phyloP scores from a whole-genome alignment of 2,329 filamentous ascomycete genomes.

The Microcyclospora pomicola region DNA sequence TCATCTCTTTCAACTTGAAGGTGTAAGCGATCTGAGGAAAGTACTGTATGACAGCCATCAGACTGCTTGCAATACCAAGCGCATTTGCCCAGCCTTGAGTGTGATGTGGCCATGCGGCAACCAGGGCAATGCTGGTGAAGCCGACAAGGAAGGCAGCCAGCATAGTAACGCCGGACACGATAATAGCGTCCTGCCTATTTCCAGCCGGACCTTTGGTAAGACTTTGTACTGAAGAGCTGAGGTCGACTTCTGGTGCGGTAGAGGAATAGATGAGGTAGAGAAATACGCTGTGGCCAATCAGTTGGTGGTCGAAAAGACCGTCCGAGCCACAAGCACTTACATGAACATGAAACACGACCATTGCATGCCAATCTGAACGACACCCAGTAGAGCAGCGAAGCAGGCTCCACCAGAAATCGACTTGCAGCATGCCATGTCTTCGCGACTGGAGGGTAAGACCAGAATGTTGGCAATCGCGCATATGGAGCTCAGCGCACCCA shows the following conservation, averaged over 20 bases:
- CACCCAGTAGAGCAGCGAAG: conserved; percentile 69
- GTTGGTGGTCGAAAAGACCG: background rate
- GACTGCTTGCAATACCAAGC: conserved; percentile 64
- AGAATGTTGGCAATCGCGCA: conserved; percentile 87
- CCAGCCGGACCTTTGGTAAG: conserved; percentile 37
- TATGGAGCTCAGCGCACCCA: conserved; percentile 79
- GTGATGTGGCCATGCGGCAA: conserved; percentile 49
- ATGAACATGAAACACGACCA: conserved; percentile 87
- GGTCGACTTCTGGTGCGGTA: conserved; percentile 17
- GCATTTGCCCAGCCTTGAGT: conserved; percentile 72
- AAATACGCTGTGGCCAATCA: conserved; percentile 48
- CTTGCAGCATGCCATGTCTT: conserved; percentile 75
- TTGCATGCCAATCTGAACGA: conserved; percentile 81
- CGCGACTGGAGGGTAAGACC: conserved; percentile 66
- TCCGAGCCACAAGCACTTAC: conserved; percentile 37
- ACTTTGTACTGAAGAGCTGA: conserved; percentile 18
- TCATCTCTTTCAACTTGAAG: conserved; percentile 68
- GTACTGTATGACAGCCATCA: conserved; percentile 78
- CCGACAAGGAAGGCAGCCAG: conserved; percentile 61
- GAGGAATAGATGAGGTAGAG: conserved; percentile 95
- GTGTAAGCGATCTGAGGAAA: conserved; percentile 92
- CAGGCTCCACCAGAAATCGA: conserved; percentile 72
- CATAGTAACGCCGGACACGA: conserved; percentile 59
- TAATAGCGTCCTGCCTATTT: conserved; percentile 55
- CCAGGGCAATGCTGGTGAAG: conserved; percentile 48